phyloP scores from a whole-genome alignment of 2,329 filamentous ascomycete genomes.

The Penicillium frequentans region DNA sequence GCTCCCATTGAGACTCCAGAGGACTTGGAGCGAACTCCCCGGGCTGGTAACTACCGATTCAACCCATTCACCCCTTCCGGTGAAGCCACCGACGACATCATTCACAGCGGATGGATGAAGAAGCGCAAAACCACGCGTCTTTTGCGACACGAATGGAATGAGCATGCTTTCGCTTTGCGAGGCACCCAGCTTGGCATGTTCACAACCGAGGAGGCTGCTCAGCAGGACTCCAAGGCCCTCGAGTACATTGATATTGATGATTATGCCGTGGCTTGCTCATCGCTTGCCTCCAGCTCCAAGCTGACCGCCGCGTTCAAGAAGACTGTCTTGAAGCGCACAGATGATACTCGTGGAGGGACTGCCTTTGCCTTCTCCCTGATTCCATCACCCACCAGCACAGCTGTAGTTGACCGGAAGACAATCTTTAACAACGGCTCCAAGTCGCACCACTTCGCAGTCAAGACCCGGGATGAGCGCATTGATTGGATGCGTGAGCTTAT shows the following conservation, averaged over 20 bases:
- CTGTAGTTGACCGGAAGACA: no score
- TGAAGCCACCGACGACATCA: conserved; percentile 47
- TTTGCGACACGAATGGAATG: conserved; percentile 89
- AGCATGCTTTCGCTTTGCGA: conserved; percentile 81
- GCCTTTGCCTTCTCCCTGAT: conserved; percentile 46
- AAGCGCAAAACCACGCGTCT: conserved; percentile 83
- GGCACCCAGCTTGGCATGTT: conserved; percentile 61
- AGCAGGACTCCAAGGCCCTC: conserved; percentile 23
- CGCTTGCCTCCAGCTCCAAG: conserved; percentile 72
- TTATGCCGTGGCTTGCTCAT: conserved; percentile 59
- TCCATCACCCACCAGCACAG: no score
- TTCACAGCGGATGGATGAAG: conserved; percentile 86
- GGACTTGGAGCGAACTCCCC: conserved; percentile 25
- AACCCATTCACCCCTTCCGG: conserved; percentile 8
- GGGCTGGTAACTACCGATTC: conserved; percentile 16
- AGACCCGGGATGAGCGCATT: conserved; percentile 82
- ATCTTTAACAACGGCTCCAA: conserved; percentile 62
- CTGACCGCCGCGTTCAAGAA: conserved; percentile 80
- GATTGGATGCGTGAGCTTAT: conserved; percentile 69
- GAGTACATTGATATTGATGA: conserved; percentile 29
- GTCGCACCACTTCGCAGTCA: conserved; percentile 92
- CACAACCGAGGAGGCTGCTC: conserved; percentile 23
- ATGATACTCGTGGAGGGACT: conserved; percentile 27
- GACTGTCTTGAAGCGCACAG: conserved; percentile 48
- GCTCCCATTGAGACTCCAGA: conserved; percentile 33